phyloP scores from a whole-genome alignment of 345 rosid species.

The Cardamine occulta region DNA sequence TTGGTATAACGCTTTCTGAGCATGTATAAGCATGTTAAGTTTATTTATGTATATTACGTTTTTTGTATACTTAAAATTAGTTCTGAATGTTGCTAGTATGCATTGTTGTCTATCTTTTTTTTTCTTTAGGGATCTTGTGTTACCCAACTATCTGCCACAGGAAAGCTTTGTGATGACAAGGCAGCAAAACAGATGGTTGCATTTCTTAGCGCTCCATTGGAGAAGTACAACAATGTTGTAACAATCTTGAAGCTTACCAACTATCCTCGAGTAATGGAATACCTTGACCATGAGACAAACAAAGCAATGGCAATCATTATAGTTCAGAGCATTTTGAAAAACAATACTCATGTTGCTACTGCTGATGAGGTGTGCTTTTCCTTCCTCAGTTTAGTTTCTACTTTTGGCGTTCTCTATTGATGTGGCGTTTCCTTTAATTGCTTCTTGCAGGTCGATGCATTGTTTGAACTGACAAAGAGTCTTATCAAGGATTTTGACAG shows the following conservation, averaged over 20 bases:
- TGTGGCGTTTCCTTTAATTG: conserved; percentile 14
- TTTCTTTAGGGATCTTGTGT: conserved; percentile 82
- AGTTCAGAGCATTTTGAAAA: conserved; percentile 91
- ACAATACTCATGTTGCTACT: conserved; percentile 69
- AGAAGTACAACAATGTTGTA: conserved; percentile 89
- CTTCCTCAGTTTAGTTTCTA: conserved; percentile 15
- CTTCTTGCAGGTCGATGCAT: conserved; percentile 69
- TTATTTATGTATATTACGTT: conserved; percentile 10
- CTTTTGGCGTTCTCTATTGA: conserved; percentile 31
- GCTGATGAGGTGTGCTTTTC: conserved; percentile 64
- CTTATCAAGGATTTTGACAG: conserved; percentile 88
- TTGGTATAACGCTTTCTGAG: conserved; percentile 60
- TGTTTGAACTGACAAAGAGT: conserved; percentile 84
- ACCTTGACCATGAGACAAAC: conserved; percentile 85
- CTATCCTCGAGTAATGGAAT: conserved; percentile 82
- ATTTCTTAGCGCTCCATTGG: conserved; percentile 91
- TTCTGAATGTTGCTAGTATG: conserved; percentile 23
- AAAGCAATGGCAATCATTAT: conserved; percentile 85
- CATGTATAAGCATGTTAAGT: conserved; percentile 22
- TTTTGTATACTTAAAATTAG: conserved; percentile 5
- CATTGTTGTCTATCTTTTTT: conserved; percentile 13
- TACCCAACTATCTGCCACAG: conserved; percentile 72
- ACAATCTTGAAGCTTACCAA: conserved; percentile 85
- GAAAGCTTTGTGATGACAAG: conserved; percentile 77
- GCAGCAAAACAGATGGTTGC: conserved; percentile 91